Evolutionary conservation across 345 rosid genomes (phyloP).

Genomic region (Nephelium lappaceum): DNA sequence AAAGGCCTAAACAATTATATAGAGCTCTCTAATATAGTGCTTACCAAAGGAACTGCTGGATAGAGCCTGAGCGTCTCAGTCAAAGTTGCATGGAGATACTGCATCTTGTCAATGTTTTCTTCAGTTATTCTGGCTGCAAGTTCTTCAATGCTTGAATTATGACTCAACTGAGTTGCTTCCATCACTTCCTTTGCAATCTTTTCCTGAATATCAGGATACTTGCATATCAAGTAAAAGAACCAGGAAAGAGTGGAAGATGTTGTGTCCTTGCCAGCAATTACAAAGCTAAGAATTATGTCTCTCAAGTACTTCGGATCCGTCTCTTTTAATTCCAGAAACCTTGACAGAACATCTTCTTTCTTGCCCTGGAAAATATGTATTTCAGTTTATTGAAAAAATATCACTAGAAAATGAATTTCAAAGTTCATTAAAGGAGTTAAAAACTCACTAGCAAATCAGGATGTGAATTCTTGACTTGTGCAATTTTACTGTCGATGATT

Average conservation of each 20-base stretch:
- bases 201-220: slow-evolving; percentile 24
- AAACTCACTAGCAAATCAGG: slow-evolving; percentile 18
- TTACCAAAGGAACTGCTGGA: slow-evolving; percentile 35
- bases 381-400: background rate
- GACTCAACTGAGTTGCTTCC: slow-evolving; percentile 14
- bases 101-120: slow-evolving; percentile 27
- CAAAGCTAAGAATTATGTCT: slow-evolving; percentile 34
- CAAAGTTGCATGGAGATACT: slow-evolving; percentile 35
- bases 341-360: slow-evolving; percentile 34
- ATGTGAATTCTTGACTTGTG: slow-evolving; percentile 4
- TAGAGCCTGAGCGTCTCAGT: slow-evolving; percentile 39
- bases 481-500: slow-evolving; percentile 22
- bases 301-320: slow-evolving; percentile 28
- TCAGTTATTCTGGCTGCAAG: slow-evolving; percentile 23
- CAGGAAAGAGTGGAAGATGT: slow-evolving; percentile 30
- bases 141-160: slow-evolving; percentile 13
- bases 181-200: slow-evolving; percentile 29
- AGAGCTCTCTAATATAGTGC: no score
- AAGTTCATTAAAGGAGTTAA: background rate
- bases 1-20: no score
- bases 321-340: slow-evolving; percentile 28
- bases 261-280: slow-evolving; percentile 38
- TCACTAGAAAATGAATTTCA: no score
- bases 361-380: slow-evolving; percentile 16
- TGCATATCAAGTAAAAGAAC: slow-evolving; percentile 39